phyloP scores from a whole-genome alignment of 106 monocot species.

The Xerophyta viscosa region DNA sequence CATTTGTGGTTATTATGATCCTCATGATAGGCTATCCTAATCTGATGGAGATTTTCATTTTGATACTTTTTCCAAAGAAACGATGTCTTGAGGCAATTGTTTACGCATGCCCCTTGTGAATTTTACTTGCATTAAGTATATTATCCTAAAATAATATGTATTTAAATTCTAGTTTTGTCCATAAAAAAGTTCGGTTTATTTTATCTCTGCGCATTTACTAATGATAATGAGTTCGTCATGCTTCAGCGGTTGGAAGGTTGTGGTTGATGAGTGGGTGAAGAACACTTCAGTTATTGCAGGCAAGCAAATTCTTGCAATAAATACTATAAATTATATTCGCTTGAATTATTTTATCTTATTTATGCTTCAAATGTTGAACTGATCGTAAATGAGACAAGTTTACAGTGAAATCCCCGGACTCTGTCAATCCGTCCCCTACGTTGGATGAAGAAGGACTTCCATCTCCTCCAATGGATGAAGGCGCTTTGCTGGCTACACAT shows the following conservation, averaged over 20 bases:
- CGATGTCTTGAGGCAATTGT: no score
- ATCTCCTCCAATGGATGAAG: constrained; percentile 86
- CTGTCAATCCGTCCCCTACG: constrained; percentile 35
- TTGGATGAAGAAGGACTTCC: constrained; percentile 53
- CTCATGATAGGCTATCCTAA: no score
- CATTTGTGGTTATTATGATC: no score
- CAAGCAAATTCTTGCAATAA: constrained; percentile 1
- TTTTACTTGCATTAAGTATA: background rate
- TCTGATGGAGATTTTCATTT: no score
- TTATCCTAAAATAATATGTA: background rate
- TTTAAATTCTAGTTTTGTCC: no score
- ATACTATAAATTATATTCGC: no score
- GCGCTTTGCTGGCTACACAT: constrained; percentile 51
- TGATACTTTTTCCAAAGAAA: no score
- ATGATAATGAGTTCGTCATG: background rate
- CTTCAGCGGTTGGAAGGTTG: constrained; percentile 74
- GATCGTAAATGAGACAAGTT: no score
- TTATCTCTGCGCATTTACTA: background rate
- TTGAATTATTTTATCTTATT: no score
- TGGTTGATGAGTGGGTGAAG: constrained; percentile 78
- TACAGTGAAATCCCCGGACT: constrained; percentile 50
- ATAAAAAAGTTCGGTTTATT: background rate
- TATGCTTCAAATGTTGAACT: no score
- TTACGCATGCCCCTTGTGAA: no score
- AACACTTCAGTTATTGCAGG: constrained; percentile 29